Conservation (phyloP, 176 grass and related monocot species). For the Oryza glumipatula region DNA sequence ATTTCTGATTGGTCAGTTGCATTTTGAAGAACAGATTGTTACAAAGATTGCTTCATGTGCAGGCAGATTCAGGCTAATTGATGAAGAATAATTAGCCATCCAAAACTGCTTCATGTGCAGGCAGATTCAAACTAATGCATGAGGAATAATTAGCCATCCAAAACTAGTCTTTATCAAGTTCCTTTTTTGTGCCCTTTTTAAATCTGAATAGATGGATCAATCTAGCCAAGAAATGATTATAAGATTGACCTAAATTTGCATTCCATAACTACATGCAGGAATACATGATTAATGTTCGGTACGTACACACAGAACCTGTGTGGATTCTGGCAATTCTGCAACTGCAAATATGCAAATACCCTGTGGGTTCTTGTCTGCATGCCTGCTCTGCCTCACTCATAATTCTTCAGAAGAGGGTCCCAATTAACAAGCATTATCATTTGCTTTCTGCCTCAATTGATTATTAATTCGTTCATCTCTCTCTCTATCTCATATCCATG, state of each 20-base stretch:
- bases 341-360: neutral
- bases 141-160: neutral
- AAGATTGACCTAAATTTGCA: constrained; percentile 10
- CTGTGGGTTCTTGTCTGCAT: neutral
- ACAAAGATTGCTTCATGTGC: neutral
- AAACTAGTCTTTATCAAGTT: neutral
- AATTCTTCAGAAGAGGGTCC: constrained; percentile 27
- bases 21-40: neutral
- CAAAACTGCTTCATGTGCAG: neutral
- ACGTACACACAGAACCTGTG: constrained; percentile 22
- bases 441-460: constrained; percentile 10
- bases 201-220: constrained; percentile 30
- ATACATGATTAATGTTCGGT: constrained; percentile 44
- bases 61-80: neutral
- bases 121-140: neutral
- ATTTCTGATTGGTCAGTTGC: neutral
- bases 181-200: neutral
- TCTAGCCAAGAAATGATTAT: constrained; percentile 24
- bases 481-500: neutral
- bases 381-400: neutral
- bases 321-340: constrained; percentile 2
- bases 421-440: constrained; percentile 2
- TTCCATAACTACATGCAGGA: constrained; percentile 8
- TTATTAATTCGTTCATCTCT: neutral
- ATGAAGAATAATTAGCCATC: neutral